Percentiles rank a stretch among this genome's conserved stretches.
phyloP scores from a whole-genome alignment of 1,139 yeast species.

The Protomyces pachydermus region DNA sequence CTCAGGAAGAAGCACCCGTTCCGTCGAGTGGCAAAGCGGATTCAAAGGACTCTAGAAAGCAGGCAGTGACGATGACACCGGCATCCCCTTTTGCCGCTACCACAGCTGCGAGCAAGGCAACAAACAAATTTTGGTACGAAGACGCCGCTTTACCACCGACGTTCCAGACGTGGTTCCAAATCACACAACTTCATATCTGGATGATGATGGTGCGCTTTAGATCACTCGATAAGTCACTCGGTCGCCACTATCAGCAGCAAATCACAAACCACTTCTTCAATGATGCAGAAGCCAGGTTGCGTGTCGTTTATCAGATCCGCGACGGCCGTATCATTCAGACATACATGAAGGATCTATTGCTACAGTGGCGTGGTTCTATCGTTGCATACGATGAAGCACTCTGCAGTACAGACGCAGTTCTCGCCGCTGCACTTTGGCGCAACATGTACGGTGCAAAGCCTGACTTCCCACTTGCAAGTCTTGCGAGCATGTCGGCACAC shows the following conservation, averaged over 20 bases:
- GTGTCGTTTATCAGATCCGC: slow-evolving; percentile 72
- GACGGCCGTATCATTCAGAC: slow-evolving; percentile 82
- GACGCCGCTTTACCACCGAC: slow-evolving; percentile 63
- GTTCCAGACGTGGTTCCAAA: slow-evolving; percentile 92
- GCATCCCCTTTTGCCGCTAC: background rate
- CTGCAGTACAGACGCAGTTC: slow-evolving; percentile 66
- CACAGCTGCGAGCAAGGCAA: background rate
- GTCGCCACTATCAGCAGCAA: slow-evolving; percentile 86
- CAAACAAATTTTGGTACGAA: slow-evolving; percentile 21
- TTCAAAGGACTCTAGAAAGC: background rate
- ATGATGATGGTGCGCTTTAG: slow-evolving; percentile 90
- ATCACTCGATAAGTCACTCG: slow-evolving; percentile 85
- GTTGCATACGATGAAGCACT: slow-evolving; percentile 92
- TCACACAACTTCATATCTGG: slow-evolving; percentile 89
- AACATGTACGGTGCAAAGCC: slow-evolving; percentile 82
- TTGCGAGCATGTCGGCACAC: slow-evolving; percentile 83
- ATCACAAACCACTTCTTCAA: slow-evolving; percentile 81
- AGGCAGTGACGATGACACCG: slow-evolving; percentile 2
- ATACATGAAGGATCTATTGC: slow-evolving; percentile 81
- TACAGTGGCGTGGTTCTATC: slow-evolving; percentile 83
- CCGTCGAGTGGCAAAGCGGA: background rate
- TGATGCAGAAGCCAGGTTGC: slow-evolving; percentile 80
- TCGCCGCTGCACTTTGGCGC: slow-evolving; percentile 77
- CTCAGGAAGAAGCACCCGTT: slow-evolving; percentile 14
- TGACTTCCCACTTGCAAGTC: slow-evolving; percentile 72